phyloP scores from a whole-genome alignment of 441 rosid genomes.

The Populus hybrid region DNA sequence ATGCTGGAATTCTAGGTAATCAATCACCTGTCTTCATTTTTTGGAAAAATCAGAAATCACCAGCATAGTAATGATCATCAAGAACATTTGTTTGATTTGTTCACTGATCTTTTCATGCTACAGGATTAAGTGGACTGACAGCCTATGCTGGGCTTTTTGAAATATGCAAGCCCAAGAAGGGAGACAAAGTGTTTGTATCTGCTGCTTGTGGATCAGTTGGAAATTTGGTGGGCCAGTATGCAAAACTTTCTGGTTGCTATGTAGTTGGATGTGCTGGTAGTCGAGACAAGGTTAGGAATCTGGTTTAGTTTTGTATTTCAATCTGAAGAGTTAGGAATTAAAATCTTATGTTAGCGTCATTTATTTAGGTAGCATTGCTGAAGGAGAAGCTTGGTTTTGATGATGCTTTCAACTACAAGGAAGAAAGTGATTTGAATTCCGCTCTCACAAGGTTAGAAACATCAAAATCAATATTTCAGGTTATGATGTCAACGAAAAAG shows the following conservation, averaged over 20 bases:
- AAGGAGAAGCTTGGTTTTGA: slow-evolving; percentile 74
- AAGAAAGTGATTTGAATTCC: slow-evolving; percentile 48
- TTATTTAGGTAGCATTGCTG: slow-evolving; percentile 47
- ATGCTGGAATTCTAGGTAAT: slow-evolving; percentile 49
- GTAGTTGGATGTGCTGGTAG: slow-evolving; percentile 61
- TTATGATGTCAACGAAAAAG: too few relatives aligned
- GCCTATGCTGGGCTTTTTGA: slow-evolving; percentile 53
- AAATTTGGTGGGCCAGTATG: slow-evolving; percentile 56
- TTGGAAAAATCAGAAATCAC: neutral
- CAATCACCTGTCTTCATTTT: neutral
- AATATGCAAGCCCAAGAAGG: slow-evolving; percentile 49
- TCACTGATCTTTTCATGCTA: neutral
- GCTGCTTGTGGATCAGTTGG: slow-evolving; percentile 58
- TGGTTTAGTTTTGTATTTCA: neutral
- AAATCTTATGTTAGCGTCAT: neutral
- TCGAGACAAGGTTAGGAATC: slow-evolving; percentile 38
- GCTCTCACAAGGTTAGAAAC: slow-evolving; percentile 48
- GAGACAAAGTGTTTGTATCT: slow-evolving; percentile 56
- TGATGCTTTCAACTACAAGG: slow-evolving; percentile 73
- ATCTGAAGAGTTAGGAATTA: neutral
- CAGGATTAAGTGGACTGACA: slow-evolving; percentile 56
- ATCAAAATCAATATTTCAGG: neutral
- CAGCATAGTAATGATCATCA: neutral
- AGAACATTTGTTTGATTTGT: neutral
- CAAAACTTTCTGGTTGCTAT: slow-evolving; percentile 50